Conservation (phyloP, 2,329 filamentous ascomycete species). For the Verticillium tricorpus region DNA sequence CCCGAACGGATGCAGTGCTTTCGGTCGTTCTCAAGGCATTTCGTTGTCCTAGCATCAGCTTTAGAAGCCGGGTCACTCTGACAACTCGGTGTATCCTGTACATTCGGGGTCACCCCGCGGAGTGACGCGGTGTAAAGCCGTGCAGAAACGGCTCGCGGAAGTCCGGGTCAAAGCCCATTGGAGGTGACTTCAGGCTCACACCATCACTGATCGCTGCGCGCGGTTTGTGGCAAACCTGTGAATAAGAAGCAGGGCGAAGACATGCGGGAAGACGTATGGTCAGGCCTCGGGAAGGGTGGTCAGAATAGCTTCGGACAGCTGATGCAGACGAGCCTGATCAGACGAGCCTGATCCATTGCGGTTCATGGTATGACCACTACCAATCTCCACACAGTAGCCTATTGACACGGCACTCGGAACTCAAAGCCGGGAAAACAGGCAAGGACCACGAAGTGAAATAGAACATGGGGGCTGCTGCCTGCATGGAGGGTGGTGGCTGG, state of each 20-base stretch:
- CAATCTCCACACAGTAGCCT: background rate
- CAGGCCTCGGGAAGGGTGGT: background rate
- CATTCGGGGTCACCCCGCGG: background rate
- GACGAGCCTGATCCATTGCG: background rate
- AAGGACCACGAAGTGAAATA: background rate
- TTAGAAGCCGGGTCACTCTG: background rate
- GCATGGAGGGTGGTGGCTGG: background rate
- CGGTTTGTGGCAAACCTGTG: background rate
- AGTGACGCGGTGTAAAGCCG: background rate
- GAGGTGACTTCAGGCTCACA: background rate
- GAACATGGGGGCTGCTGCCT: background rate
- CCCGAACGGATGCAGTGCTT: too few relatives aligned
- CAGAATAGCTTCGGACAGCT: background rate
- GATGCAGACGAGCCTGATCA: background rate
- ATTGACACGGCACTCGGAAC: background rate
- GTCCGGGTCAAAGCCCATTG: conserved; percentile 2
- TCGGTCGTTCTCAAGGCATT: too few relatives aligned
- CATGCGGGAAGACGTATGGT: background rate
- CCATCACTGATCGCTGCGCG: background rate
- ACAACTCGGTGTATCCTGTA: background rate
- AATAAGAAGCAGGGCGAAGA: background rate
- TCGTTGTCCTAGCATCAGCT: too few relatives aligned
- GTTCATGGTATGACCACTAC: background rate
- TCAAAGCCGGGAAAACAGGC: background rate
- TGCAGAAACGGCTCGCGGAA: conserved; percentile 2